Evolutionary conservation across 1,284 basidiomycete genomes (phyloP).

Genomic region (Ustilago lituana): DNA sequence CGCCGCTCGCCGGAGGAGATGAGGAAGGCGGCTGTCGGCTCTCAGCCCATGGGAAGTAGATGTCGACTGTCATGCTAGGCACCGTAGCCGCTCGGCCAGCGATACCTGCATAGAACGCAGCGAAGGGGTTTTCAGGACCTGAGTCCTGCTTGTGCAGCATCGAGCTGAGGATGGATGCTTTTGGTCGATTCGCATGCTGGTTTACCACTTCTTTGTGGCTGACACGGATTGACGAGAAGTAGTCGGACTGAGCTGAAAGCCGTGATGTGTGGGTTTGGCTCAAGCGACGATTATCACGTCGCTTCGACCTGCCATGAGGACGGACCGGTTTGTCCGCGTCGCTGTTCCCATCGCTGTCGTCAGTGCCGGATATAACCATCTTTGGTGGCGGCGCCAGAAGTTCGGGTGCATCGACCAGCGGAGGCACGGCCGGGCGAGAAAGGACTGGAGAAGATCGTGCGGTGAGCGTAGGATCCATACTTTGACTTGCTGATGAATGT

Average conservation of each 20-base stretch:
- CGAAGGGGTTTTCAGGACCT: conserved; percentile 67
- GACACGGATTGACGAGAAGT: conserved; percentile 42
- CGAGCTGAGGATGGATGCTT: conserved; percentile 44
- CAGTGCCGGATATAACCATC: conserved; percentile 26
- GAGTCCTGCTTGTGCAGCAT: conserved; percentile 47
- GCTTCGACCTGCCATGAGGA: conserved; percentile 11
- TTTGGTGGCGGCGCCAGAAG: conserved; percentile 30
- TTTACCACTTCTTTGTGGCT: conserved; percentile 32
- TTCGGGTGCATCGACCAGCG: conserved; percentile 2
- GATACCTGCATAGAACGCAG: conserved; percentile 69
- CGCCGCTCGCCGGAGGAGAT: conserved; percentile 41
- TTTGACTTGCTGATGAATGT: conserved; percentile 18
- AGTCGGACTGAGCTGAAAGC: conserved; percentile 27
- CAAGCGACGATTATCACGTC: conserved; percentile 18
- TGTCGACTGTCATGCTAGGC: conserved; percentile 73
- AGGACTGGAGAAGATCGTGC: conserved; percentile 34
- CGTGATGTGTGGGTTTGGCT: conserved; percentile 11
- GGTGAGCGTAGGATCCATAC: conserved; percentile 24
- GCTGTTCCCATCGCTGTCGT: conserved; percentile 40
- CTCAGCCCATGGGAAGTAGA: conserved; percentile 87
- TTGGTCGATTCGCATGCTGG: conserved; percentile 44
- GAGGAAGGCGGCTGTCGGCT: conserved; percentile 38
- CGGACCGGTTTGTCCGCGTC: conserved; percentile 9
- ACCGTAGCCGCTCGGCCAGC: conserved; percentile 65
- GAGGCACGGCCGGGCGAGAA: conserved; percentile 17